Base-by-base conservation (phyloP, 139 green algal genomes). In the Chlamydomonas asymmetrica region DNA sequence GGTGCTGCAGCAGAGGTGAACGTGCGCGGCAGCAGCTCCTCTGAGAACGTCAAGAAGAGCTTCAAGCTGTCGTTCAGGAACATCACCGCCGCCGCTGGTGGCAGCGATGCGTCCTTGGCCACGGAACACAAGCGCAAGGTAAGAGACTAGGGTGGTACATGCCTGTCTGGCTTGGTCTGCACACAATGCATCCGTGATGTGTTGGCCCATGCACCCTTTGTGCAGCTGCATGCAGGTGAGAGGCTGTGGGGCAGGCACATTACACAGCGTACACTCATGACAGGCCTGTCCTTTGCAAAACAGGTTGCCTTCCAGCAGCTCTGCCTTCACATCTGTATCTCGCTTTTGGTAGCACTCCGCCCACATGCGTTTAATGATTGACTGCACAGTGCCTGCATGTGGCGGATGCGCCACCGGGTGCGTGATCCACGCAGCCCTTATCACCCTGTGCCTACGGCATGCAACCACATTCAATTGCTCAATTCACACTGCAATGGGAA, bases 21-120 rank as follows among this genome's bases (percentile, higher is more conserved):
- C 5, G 38, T 89, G 20, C 76, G 84, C 27, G 84, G 84, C 45
- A 79, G 60, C 57, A 78, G 31, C 48, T 71, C 35, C 34, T 67
- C 71, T 0, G 66, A 87, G 39, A 78, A 72, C 34, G 59, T 39
- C 48, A 87, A 89, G 40, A 89, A 89, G 73, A 81, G 68, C 75
- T 85, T 80, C 71, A 75, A 80, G 25, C 6, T 87, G 4, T 68
- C 81, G 49, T 68, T 68, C 6, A 29, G 75, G 60, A 78, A 68
- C 73, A 29, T 75, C 10, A 49, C 62, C 23, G 59, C 31, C 32
- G 35, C 57, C 1, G n/a, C 6, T 39, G 35, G 13, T 72, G 54
- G 56, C 74, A 45, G 3, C 38, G 56, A 10, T 31, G 1, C 32
- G 54, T 62, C 32, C 32, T 59, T 40, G 73, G 66, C 73, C 31